Base-by-base conservation (phyloP, 192 early-diverging fungal genomes). In the Podochytrium sp. region DNA sequence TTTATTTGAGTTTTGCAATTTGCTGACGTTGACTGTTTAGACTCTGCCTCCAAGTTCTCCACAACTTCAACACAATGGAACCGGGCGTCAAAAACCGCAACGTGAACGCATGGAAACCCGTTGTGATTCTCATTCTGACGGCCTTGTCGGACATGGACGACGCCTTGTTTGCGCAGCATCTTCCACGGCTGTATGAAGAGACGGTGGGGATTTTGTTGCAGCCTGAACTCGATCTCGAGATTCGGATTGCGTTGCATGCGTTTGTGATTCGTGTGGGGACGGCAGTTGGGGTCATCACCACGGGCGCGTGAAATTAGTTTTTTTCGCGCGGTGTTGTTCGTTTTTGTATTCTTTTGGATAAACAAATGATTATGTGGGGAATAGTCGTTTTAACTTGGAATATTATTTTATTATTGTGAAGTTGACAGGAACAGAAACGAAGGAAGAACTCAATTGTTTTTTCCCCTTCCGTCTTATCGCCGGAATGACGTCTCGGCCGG, bases 41-140 rank as follows among this genome's bases (percentile, higher is more conserved):
- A 38, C 65, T 78, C 66, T 81, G 56, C 66, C 80, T 50, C 77
- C 75, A 83, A 43, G 81, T 91, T 27, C 78, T 91, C 66, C 63
- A 65, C 35, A 59, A 80, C 23, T 91, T 83, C 59, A 75, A 78
- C 43, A 77, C 74, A 27, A 78, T 90, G 41, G 87, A 91, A 58
- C 83, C 79, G 52, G 49, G 66, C 16, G 79, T 80, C 58, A 85
- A 87, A 62, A 73, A 80, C 16, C 73, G 82, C 37, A 89, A 87
- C 49, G 79, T 90, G 49, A 60, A 72, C 58, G 85, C 89, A 20
- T 91, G 90, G 90, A 82, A 82, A 52, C 86, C 90, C 42, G 84
- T 89, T 0, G 78, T 91, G 5, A 55, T 69, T 55, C 53, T 69
- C 14, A 69, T 69, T 40, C 34, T 69, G 41, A 84, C 81, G 32